Conservation (phyloP, 1,139 yeast genomes). For the Saccharomyces hybrid region DNA sequence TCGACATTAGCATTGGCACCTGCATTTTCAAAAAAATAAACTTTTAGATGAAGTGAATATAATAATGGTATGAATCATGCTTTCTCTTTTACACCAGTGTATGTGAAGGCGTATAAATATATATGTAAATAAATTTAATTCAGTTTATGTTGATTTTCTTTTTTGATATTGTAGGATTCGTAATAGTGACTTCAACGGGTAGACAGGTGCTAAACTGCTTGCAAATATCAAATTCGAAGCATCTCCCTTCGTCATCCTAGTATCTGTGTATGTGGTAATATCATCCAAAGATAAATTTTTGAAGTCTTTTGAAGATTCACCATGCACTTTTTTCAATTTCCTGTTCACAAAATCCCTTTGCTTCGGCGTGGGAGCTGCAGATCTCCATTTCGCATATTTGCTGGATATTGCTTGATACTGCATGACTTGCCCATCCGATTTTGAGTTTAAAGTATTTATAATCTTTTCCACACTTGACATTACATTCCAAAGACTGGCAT, state of each 20-base stretch:
- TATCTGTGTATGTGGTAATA: not conserved
- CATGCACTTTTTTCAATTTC: constrained; percentile 12
- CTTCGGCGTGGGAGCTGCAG: constrained; percentile 22
- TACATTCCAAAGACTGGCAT: constrained; percentile 14
- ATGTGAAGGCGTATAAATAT: not conserved
- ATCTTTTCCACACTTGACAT: constrained; percentile 21
- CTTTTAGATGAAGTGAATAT: too few species aligned
- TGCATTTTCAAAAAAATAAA: not conserved
- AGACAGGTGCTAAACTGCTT: constrained; percentile 24
- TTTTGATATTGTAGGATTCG: constrained; percentile 13
- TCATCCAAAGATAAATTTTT: not conserved
- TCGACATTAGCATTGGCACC: not conserved
- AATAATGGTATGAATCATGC: not conserved
- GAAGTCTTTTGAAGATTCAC: not conserved
- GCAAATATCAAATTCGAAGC: constrained; percentile 47
- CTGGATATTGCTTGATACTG: constrained; percentile 9
- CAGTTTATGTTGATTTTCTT: constrained; percentile 1
- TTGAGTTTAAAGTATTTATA: constrained; percentile 7
- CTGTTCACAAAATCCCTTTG: constrained; percentile 24
- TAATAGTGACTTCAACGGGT: constrained; percentile 20
- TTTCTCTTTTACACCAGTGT: not conserved
- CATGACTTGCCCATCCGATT: constrained; percentile 4
- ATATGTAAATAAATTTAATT: not conserved
- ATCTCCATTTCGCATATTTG: constrained; percentile 32
- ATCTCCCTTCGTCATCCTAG: constrained; percentile 30